These are phyloP conservation scores for Blastobotrys parvus DNA, from an alignment of 805 yeast species.

Conservation along the genomic window DNA sequence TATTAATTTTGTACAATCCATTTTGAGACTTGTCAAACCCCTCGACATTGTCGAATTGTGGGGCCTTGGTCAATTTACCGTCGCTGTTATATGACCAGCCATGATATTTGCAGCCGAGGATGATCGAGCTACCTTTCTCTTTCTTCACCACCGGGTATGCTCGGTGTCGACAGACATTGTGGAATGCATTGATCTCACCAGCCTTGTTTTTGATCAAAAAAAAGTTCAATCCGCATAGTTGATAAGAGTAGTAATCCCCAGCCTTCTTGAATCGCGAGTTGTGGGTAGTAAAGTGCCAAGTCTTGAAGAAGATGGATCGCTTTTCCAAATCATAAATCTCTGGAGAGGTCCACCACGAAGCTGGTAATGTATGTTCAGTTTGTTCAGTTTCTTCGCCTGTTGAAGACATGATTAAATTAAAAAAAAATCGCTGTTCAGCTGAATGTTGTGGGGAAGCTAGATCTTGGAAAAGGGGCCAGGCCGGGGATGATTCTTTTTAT, in stretches of 20 bases:
- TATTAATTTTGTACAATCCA: neutral
- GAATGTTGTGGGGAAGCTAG: too few species aligned
- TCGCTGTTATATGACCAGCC: neutral
- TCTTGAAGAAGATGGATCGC: neutral
- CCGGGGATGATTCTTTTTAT: too few species aligned
- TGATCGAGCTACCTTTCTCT: neutral
- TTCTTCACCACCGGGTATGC: slow-evolving; percentile 1
- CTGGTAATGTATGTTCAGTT: too few species aligned
- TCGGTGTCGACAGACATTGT: slow-evolving; percentile 1
- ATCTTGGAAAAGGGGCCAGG: too few species aligned
- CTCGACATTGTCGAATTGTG: neutral
- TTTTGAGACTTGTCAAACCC: slow-evolving; percentile 3
- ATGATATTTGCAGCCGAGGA: slow-evolving; percentile 2
- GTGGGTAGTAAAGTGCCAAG: neutral
- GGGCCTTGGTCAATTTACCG: slow-evolving; percentile 1
- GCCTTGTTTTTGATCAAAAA: neutral
- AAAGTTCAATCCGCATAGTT: neutral
- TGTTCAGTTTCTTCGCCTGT: too few species aligned
- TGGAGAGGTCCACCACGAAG: slow-evolving; percentile 1
- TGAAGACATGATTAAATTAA: too few species aligned
- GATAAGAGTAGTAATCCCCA: neutral
- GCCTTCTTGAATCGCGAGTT: neutral
- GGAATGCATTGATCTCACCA: slow-evolving; percentile 3
- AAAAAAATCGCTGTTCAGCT: too few species aligned
- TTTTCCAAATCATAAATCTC: slow-evolving; percentile 1